Base-by-base conservation (phyloP, 73 alveolate genomes). In the Paramecium biaurelia region DNA sequence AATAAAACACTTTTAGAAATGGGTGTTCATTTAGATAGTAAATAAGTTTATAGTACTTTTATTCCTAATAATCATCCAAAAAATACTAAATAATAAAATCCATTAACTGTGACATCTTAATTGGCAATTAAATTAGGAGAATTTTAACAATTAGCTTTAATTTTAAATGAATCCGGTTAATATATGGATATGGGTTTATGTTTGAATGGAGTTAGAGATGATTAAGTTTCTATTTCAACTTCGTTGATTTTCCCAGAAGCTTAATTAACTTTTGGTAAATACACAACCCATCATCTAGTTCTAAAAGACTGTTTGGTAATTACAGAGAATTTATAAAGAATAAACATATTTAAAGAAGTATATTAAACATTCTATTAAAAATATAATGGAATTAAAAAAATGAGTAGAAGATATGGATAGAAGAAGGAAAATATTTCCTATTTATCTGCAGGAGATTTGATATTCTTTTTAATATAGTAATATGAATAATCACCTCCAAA, bases 121-220 rank as follows among this genome's bases (percentile, higher is more conserved):
- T 72, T 72, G 10, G 26, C 86, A 5, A 72, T 72, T 18, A 72
- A 72, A 72, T 72, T 72, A 15, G 86, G 86, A 15, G 38, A 72
- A 72, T 72, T 35, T 72, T 72, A 72, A 72, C 6, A 35, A 7
- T 72, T 72, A 72, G 58, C 86, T 72, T 72, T 72, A 15, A 38
- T 72, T 28, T 35, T 72, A 72, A 72, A 72, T 37, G 86, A 72
- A 72, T 72, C 86, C 15, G 86, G 86, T 0, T 5, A 32, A 37
- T 72, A 72, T 35, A 72, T 72, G 86, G 86, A 72, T 72, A 72
- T 72, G 86, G 63, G 86, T 9, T 37, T 72, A 37, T 32, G 59
- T 34, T 35, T 72, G 4, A 72, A 72, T 34, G 86, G 86, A 12
- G 67, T 38, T 15, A 34, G 86, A 37, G 86, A 72, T 14, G 86